Conservation (phyloP, 2,329 filamentous ascomycete species). For the Aureobasidium zeae region DNA sequence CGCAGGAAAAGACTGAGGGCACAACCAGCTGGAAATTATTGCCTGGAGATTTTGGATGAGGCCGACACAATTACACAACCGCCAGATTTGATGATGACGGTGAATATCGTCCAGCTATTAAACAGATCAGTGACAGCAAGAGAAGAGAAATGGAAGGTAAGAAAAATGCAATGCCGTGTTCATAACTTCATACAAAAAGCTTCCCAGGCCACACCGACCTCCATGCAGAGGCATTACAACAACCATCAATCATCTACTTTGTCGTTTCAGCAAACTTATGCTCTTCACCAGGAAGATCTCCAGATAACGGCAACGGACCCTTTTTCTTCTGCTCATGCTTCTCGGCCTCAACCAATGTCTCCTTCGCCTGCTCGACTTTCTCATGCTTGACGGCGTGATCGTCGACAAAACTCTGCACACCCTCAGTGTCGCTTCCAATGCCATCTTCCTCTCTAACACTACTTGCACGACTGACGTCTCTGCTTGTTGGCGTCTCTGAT, state of each 20-base stretch:
- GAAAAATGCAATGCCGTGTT: background rate
- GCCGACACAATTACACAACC: too few relatives aligned
- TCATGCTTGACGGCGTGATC: background rate
- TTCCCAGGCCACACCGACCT: too few relatives aligned
- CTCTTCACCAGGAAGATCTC: conserved; percentile 2
- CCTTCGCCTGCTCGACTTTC: background rate
- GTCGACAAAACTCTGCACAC: conserved; percentile 7
- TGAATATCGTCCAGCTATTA: too few relatives aligned
- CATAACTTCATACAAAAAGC: background rate
- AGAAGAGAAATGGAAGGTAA: background rate
- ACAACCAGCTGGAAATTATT: too few relatives aligned
- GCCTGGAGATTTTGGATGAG: too few relatives aligned
- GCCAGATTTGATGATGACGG: too few relatives aligned
- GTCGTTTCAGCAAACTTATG: conserved; percentile 12
- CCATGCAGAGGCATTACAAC: too few relatives aligned
- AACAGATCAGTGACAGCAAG: too few relatives aligned
- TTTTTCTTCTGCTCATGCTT: background rate
- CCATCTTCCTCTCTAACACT: conserved; percentile 14
- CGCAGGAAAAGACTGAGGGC: too few relatives aligned
- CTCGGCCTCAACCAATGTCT: background rate
- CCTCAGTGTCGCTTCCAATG: conserved; percentile 9
- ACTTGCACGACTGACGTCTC: conserved; percentile 61
- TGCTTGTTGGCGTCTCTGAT: conserved; percentile 54
- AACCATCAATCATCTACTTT: too few relatives aligned
- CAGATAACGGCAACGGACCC: conserved; percentile 8